Evolutionary conservation across 352 stramenopile species (phyloP).

Genomic region (Phytophthora foliorum): DNA sequence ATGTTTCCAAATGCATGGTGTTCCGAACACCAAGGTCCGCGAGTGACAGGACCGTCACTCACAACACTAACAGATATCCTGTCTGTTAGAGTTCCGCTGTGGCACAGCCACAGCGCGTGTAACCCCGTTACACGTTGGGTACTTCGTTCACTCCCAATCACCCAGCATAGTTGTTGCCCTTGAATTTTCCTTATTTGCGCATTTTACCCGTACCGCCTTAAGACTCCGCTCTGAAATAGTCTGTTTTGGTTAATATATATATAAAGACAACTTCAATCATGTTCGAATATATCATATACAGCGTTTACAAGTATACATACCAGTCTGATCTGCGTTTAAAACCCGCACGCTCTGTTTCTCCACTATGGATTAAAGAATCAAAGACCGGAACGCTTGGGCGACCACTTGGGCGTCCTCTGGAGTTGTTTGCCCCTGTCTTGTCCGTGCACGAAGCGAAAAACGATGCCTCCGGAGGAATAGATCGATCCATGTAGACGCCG

Average conservation of each 20-base stretch:
- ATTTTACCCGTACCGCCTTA: neutral
- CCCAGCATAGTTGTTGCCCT: neutral
- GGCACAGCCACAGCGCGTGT: too few relatives aligned
- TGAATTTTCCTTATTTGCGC: neutral
- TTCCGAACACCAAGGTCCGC: too few relatives aligned
- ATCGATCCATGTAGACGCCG: neutral
- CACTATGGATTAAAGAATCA: neutral
- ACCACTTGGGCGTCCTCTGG: neutral
- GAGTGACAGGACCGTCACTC: too few relatives aligned
- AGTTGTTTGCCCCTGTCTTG: conserved; percentile 6
- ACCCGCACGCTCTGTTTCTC: conserved; percentile 8
- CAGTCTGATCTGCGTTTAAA: conserved; percentile 3
- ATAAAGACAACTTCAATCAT: neutral
- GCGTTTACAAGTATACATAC: conserved; percentile 1
- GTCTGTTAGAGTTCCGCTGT: too few relatives aligned
- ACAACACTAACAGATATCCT: too few relatives aligned
- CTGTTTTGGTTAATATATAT: neutral
- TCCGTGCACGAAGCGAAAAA: neutral
- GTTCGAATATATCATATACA: neutral
- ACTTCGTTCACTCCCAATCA: too few relatives aligned
- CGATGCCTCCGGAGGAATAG: neutral
- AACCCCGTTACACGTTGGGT: too few relatives aligned
- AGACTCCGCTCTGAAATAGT: neutral
- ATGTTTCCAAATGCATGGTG: too few relatives aligned
- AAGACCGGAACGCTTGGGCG: neutral